Conservation (phyloP, 495 filamentous ascomycete genomes). For the Xylaria sp. region DNA sequence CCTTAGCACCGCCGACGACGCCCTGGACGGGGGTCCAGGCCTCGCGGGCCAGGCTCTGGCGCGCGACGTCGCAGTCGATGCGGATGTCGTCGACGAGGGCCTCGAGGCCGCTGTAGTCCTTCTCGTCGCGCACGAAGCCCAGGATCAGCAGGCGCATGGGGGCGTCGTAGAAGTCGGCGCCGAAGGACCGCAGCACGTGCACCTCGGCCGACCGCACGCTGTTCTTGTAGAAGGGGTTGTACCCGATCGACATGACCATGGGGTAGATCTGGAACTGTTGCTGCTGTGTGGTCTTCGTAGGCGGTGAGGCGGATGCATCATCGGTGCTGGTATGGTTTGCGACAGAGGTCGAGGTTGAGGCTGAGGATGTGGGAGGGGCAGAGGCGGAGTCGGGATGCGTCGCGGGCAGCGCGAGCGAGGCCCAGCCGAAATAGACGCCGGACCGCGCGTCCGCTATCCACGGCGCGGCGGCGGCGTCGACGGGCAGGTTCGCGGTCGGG, state of each 20-base stretch:
- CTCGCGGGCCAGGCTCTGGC: conserved; percentile 70
- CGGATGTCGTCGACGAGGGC: conserved; percentile 86
- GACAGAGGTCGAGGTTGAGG: conserved; percentile 12
- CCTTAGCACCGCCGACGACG: conserved; percentile 31
- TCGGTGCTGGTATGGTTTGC: conserved; percentile 16
- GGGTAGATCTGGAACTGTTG: conserved; percentile 71
- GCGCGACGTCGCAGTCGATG: conserved; percentile 84
- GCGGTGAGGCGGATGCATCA: no score
- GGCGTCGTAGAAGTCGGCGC: conserved; percentile 81
- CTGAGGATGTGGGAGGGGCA: background rate
- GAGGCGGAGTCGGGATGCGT: conserved; percentile 46
- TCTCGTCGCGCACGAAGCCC: conserved; percentile 88
- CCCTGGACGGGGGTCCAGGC: conserved; percentile 65
- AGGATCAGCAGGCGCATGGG: conserved; percentile 79
- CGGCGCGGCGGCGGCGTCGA: conserved; percentile 69
- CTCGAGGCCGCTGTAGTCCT: conserved; percentile 84
- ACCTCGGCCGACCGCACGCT: conserved; percentile 84
- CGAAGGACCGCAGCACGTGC: conserved; percentile 81
- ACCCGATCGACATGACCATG: conserved; percentile 95
- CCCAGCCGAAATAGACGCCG: conserved; percentile 94
- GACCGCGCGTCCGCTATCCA: conserved; percentile 73
- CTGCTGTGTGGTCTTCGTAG: no score
- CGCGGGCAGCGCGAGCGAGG: conserved; percentile 63
- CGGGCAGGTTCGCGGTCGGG: conserved; percentile 94
- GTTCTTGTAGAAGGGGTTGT: conserved; percentile 95